Base-by-base conservation (phyloP, 257 asterid genomes). In the Datura wrightii region DNA sequence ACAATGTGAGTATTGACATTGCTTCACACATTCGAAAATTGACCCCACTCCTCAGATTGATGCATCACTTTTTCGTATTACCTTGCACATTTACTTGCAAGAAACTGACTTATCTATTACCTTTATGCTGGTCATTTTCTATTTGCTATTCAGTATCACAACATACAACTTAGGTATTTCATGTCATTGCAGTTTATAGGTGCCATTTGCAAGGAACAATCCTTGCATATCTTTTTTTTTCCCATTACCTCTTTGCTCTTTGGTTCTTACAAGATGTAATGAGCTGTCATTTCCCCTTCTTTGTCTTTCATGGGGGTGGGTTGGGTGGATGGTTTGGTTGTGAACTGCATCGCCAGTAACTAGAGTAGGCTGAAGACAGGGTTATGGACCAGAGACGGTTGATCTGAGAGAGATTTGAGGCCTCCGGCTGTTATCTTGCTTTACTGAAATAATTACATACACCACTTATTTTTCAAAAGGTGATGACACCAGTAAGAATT, bases 1-100 rank as follows among this genome's bases (percentile, higher is more conserved):
- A 91, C 86, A 97, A 97, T 88, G 99, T 94, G 87, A 89, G 93
- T 74, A 37, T 66, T 18, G 10, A 14, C 48, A 42, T 3, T 36
- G 53, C 67, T 53, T 67, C 82, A 78, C 62, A 76, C 31, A 52
- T 78, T 65, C 31, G 2, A 15, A 52, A 37, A 78, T 58, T 78
- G 24, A 3, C 48, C 37, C 69, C 39, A 60, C 6, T 24, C 14
- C 6, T 24, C 14, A 7, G 36, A 59, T n/a, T 59, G 66, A n/a
- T 59, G 36, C 36, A 7, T 6, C 10, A 59, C 66, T 7, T 18
- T 50, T 19, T 31, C 44, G 36, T 48, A 4, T 50, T 74, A 13
- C 24, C 46, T 76, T 31, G 82, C 2, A 0, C 46, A 24, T 76
- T 76, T 72, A 46, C 58, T 44, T 72, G 80, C 42, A 10, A 19